phyloP scores from a whole-genome alignment of 2,329 filamentous ascomycete genomes.

The Cordyceps sp. region DNA sequence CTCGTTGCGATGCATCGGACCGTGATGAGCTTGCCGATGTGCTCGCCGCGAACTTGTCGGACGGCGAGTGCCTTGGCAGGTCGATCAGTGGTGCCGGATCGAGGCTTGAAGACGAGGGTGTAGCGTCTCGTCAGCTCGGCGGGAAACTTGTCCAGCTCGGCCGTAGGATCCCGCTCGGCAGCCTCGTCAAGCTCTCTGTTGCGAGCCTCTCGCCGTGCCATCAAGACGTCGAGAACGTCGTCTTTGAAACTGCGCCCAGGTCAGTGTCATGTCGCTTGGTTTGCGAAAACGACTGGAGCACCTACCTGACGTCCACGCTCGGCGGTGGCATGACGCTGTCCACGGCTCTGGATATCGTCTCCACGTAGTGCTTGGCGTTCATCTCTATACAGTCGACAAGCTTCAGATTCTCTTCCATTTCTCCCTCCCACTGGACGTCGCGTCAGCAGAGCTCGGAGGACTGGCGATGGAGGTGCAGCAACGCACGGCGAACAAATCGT shows the following conservation, averaged over 20 bases:
- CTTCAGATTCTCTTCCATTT: conserved; percentile 50
- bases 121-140: conserved; percentile 85
- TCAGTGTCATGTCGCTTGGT: neutral
- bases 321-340: conserved; percentile 74
- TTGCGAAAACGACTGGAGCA: neutral
- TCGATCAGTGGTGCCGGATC: conserved; percentile 53
- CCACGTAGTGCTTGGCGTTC: conserved; percentile 92
- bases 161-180: conserved; percentile 49
- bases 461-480: neutral
- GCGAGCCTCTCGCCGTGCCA: conserved; percentile 74
- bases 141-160: conserved; percentile 67
- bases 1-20: conserved; percentile 86
- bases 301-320: conserved; percentile 59
- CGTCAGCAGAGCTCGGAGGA: neutral
- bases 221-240: conserved; percentile 90
- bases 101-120: conserved; percentile 88
- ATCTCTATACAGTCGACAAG: conserved; percentile 72
- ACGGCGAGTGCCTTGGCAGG: conserved; percentile 61
- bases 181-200: conserved; percentile 60
- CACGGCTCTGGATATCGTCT: conserved; percentile 74
- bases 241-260: conserved; percentile 61
- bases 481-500: conserved; percentile 63
- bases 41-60: conserved; percentile 79
- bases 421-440: conserved; percentile 52
- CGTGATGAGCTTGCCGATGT: conserved; percentile 85